These are phyloP conservation scores for Rhazya stricta DNA, from an alignment of 257 asterid genomes.

Conservation along the genomic window DNA sequence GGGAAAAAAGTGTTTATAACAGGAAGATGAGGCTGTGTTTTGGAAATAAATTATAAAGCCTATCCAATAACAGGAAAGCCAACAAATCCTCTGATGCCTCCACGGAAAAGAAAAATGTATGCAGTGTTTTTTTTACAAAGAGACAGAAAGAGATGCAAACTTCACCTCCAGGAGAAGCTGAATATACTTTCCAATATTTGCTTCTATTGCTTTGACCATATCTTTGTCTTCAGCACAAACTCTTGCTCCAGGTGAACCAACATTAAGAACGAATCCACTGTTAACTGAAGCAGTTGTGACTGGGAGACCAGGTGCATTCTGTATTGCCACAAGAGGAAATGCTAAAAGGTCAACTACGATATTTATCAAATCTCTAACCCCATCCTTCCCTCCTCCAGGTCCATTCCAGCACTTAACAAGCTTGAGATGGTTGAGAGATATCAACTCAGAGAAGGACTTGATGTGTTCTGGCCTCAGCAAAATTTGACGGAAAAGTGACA, in stretches of 20 bases:
- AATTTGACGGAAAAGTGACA: slow-evolving; percentile 75
- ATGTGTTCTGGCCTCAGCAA: slow-evolving; percentile 66
- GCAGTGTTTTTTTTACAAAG: neutral
- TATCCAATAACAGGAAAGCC: neutral
- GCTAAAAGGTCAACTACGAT: slow-evolving; percentile 81
- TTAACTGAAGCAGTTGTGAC: slow-evolving; percentile 93
- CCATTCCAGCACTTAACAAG: slow-evolving; percentile 73
- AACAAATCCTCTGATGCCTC: no score
- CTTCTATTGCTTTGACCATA: slow-evolving; percentile 79
- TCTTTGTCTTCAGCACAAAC: slow-evolving; percentile 90
- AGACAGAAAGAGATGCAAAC: slow-evolving; percentile 15
- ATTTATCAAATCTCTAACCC: slow-evolving; percentile 70
- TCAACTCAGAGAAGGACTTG: slow-evolving; percentile 60
- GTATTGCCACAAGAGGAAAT: slow-evolving; percentile 89
- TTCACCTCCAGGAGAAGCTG: slow-evolving; percentile 89
- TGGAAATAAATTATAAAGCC: neutral
- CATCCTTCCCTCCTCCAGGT: slow-evolving; percentile 90
- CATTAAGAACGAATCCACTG: slow-evolving; percentile 87
- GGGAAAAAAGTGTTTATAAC: no score
- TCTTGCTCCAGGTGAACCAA: slow-evolving; percentile 96
- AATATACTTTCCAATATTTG: slow-evolving; percentile 76
- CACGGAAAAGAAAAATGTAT: no score
- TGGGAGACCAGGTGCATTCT: slow-evolving; percentile 73
- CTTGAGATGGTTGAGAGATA: slow-evolving; percentile 71
- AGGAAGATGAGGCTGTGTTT: neutral